These are phyloP conservation scores for Erodium maritimum DNA, from an alignment of 345 rosid species.

Conservation along the genomic window DNA sequence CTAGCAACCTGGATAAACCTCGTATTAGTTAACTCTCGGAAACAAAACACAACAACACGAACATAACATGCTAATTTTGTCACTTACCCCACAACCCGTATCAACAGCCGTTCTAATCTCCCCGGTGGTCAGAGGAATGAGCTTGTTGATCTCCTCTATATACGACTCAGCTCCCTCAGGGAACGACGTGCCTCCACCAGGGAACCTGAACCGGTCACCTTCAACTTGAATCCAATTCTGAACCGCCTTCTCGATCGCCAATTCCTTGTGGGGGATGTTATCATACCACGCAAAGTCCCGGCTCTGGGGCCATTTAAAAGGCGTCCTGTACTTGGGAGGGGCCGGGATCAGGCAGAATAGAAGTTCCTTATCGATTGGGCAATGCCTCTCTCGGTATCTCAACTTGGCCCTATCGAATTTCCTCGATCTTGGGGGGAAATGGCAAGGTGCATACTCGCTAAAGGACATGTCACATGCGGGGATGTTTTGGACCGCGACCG, in stretches of 20 bases:
- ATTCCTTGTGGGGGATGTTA: conserved; percentile 90
- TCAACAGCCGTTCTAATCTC: conserved; percentile 79
- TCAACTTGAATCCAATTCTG: conserved; percentile 97
- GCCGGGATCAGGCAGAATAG: conserved; percentile 74
- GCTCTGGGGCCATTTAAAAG: conserved; percentile 95
- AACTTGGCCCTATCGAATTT: conserved; percentile 64
- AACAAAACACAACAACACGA: conserved; percentile 6
- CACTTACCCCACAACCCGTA: conserved; percentile 94
- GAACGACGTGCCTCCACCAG: conserved; percentile 97
- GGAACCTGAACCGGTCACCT: conserved; percentile 83
- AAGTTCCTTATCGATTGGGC: conserved; percentile 66
- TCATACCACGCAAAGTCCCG: conserved; percentile 94
- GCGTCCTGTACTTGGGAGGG: conserved; percentile 89
- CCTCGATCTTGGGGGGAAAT: conserved; percentile 59
- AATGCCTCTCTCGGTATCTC: conserved; percentile 88
- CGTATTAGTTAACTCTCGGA: not conserved
- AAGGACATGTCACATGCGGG: conserved; percentile 60
- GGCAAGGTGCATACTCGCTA: conserved; percentile 88
- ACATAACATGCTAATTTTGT: not conserved
- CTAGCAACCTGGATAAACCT: conserved; percentile 66
- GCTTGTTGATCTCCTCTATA: conserved; percentile 65
- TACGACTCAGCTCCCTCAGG: conserved; percentile 94
- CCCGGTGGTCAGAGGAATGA: conserved; percentile 69
- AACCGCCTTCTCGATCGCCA: conserved; percentile 87
- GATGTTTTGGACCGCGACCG: conserved; percentile 23